Evolutionary conservation across 1,139 yeast species (phyloP).

Genomic region (Scheffersomyces segobiensis): DNA sequence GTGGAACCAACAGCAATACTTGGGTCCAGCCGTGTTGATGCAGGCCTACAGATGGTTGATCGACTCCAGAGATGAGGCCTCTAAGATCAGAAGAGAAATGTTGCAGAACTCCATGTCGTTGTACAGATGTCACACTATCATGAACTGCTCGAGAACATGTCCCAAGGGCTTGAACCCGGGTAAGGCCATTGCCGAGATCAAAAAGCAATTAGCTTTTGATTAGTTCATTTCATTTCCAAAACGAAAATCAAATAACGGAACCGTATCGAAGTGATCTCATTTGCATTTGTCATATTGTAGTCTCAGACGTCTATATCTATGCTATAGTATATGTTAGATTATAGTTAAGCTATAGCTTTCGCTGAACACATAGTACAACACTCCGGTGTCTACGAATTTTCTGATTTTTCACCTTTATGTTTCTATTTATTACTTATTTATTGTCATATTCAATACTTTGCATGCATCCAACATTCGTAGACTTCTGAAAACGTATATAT

Average conservation of each 20-base stretch:
- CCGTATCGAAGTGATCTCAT: not conserved
- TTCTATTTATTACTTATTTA: not conserved
- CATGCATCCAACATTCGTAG: not conserved
- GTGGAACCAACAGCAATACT: constrained; percentile 99
- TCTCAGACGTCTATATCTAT: not conserved
- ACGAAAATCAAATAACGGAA: not conserved
- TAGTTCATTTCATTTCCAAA: constrained; percentile 20
- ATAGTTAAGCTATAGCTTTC: not conserved
- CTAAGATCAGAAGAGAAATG: constrained; percentile 78
- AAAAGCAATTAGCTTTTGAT: constrained; percentile 86
- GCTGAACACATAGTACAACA: not conserved
- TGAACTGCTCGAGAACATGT: constrained; percentile 98
- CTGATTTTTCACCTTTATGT: not conserved
- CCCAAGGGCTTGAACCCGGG: constrained; percentile 99
- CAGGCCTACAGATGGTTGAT: constrained; percentile 99
- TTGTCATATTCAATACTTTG: not conserved
- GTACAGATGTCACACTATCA: constrained; percentile 98
- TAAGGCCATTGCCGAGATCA: constrained; percentile 93
- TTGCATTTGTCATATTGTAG: not conserved
- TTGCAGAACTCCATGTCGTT: constrained; percentile 96
- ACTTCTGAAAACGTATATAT: not conserved
- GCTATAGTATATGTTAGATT: not conserved
- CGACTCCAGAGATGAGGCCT: constrained; percentile 95
- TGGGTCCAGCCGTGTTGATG: constrained; percentile 98
- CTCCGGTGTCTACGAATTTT: not conserved